Percentiles rank a stretch among this genome's conserved stretches.
Conservation (phyloP, 805 yeast species). For the Lipomyces orientalis region DNA sequence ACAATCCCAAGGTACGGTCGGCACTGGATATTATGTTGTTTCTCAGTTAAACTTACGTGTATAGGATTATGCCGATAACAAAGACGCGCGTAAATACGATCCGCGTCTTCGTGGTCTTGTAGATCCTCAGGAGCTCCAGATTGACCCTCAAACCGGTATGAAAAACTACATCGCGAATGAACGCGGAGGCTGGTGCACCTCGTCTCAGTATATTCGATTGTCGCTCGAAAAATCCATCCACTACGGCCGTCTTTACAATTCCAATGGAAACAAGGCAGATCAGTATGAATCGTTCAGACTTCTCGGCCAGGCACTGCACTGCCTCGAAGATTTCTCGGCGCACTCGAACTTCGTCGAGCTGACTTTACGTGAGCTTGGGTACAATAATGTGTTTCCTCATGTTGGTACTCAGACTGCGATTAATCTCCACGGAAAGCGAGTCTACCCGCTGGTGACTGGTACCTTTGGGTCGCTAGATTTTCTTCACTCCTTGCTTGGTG, state of each 20-base stretch:
- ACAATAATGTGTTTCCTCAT: constrained; percentile 38
- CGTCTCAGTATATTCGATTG: constrained; percentile 34
- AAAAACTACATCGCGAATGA: constrained; percentile 41
- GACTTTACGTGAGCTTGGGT: constrained; percentile 36
- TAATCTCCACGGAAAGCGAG: constrained; percentile 35
- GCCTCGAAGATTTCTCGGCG: constrained; percentile 41
- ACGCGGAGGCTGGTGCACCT: constrained; percentile 39
- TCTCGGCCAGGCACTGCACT: constrained; percentile 40
- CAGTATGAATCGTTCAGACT: constrained; percentile 38
- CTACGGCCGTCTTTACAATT: constrained; percentile 33
- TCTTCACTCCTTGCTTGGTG: constrained; percentile 39
- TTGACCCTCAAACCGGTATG: constrained; percentile 40
- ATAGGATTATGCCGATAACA: constrained; percentile 37
- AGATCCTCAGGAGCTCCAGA: constrained; percentile 35
- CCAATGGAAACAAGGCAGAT: constrained; percentile 22
- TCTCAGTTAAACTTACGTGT: not conserved
- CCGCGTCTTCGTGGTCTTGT: constrained; percentile 38
- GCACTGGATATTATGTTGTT: not conserved
- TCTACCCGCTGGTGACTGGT: constrained; percentile 41
- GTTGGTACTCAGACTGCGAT: constrained; percentile 38
- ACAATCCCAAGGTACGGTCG: constrained; percentile 34
- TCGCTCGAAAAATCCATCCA: constrained; percentile 34
- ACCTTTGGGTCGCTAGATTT: constrained; percentile 42
- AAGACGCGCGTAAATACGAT: constrained; percentile 37
- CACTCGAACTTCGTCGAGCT: constrained; percentile 39